Evolutionary conservation across 1,139 yeast species (phyloP), one percentile per base, ranked within the genome.

Genomic region (Hyphopichia buzzinii): DNA sequence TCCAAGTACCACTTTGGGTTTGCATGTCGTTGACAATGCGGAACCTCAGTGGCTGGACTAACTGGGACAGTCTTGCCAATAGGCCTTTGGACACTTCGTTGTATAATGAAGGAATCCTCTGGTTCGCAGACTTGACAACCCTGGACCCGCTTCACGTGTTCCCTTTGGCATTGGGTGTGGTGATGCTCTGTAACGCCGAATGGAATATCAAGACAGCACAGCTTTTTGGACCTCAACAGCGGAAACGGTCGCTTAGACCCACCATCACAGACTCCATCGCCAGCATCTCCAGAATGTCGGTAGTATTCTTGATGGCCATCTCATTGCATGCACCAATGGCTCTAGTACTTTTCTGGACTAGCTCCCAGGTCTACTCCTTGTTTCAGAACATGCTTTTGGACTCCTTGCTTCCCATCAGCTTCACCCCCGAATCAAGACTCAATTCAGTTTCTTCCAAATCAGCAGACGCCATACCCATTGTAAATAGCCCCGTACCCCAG

Each of bases 1-100:
- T 85, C 16, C 97, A 90, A 55, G 71, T 90, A 21, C 97, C 97
- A 0, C 58, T 89, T n/a, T 90, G 96, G 95, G 71, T 88, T 3
- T 69, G 82, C 2, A 71, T 88, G 72, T 83, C 94, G 8, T 65
- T 83, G 48, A 81, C 90, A 1, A 76, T 89, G 52, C 72, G 97
- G 44, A 77, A 82, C 36, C 64, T 87, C 48, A 81, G 89, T 33
- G 94, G 92, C 0, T 83, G 89, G 86, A 62, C 77, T 10, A 67
- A 74, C 13, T 70, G 77, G 63, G 74, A 73, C 32, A 66, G 71
- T 26, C 34, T 64, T 16, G 54, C 69, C 8, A 69, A 67, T 38
- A 65, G 62, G 33, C 79, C 84, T 0, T 48, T 83, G 22, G 90
- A 82, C 47, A 67, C 75, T 17, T 57, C 72, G 0, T 61, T 84